phyloP scores from a whole-genome alignment of 1,139 yeast genomes.

The Saccharomyces hybrid region DNA sequence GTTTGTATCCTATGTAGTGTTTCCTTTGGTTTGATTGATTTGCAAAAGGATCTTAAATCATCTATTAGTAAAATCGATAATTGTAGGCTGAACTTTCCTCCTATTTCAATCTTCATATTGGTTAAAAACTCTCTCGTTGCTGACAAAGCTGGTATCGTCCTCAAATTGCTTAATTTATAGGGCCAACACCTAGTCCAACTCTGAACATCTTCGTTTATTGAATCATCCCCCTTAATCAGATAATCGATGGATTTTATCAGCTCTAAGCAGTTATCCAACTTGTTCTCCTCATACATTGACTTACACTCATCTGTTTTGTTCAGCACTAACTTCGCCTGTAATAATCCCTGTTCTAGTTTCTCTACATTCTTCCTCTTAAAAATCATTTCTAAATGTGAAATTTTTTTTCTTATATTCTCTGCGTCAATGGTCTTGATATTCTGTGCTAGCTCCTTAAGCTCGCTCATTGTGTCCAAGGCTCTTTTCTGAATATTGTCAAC shows the following conservation, averaged over 20 bases:
- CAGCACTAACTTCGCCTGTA: conserved; percentile 53
- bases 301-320: conserved; percentile 46
- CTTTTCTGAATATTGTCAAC: conserved; percentile 51
- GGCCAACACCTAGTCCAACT: conserved; percentile 42
- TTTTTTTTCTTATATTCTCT: conserved; percentile 47
- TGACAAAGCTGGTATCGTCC: conserved; percentile 51
- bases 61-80: conserved; percentile 49
- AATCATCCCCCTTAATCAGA: conserved; percentile 46
- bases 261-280: conserved; percentile 43
- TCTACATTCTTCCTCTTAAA: conserved; percentile 55
- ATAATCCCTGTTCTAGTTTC: conserved; percentile 52
- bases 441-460: conserved; percentile 41
- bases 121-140: conserved; percentile 46
- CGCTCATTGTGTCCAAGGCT: conserved; percentile 45
- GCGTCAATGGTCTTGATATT: conserved; percentile 41
- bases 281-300: conserved; percentile 40
- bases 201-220: conserved; percentile 29
- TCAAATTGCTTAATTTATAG: conserved; percentile 44
- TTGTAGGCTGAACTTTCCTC: conserved; percentile 55
- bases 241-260: conserved; percentile 50
- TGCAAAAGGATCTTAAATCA: conserved; percentile 56
- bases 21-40: conserved; percentile 41
- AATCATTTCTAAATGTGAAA: conserved; percentile 45
- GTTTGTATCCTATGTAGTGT: conserved; percentile 46
- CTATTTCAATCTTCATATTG: conserved; percentile 51